Percentiles rank a stretch among this genome's conserved stretches.
Evolutionary conservation across 768 basidiomycete species (phyloP).

Genomic region (Boletus eberwhitei): DNA sequence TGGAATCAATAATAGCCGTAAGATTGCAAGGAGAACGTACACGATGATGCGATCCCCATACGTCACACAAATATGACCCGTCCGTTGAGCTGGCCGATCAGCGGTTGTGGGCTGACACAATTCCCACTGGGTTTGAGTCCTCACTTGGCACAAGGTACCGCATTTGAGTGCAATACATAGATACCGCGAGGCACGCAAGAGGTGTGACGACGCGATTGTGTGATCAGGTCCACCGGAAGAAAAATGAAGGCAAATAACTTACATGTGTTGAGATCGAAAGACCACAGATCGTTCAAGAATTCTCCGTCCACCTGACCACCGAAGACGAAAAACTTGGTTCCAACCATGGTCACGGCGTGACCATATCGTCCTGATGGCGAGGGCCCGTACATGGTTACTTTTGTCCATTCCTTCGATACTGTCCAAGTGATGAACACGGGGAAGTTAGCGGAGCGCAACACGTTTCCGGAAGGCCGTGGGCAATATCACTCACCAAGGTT

Average conservation of each 20-base stretch:
- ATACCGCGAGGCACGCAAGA: not conserved
- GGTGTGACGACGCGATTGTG: not conserved
- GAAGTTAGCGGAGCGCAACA: conserved; percentile 2
- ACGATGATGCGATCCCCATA: conserved; percentile 80
- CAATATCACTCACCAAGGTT: conserved; percentile 71
- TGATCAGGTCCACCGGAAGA: not conserved
- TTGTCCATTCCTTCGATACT: conserved; percentile 97
- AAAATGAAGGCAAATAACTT: conserved; percentile 32
- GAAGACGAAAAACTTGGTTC: conserved; percentile 90
- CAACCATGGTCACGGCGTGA: conserved; percentile 91
- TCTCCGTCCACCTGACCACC: conserved; percentile 95
- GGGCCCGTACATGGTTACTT: conserved; percentile 71
- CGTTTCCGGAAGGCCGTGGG: not conserved
- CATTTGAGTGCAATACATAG: conserved; percentile 1
- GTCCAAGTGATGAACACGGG: not conserved
- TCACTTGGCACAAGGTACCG: conserved; percentile 43
- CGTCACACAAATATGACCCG: conserved; percentile 88
- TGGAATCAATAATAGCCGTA: conserved; percentile 12
- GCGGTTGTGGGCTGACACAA: conserved; percentile 57
- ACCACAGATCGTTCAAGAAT: conserved; percentile 94
- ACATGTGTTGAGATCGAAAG: conserved; percentile 94
- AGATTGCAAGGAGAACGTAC: conserved; percentile 44
- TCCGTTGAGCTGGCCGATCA: conserved; percentile 74
- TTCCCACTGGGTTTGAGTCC: conserved; percentile 84
- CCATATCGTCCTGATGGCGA: conserved; percentile 91